Evolutionary conservation across 1,284 basidiomycete species (phyloP).

Genomic region (Ganoderma boninense): DNA sequence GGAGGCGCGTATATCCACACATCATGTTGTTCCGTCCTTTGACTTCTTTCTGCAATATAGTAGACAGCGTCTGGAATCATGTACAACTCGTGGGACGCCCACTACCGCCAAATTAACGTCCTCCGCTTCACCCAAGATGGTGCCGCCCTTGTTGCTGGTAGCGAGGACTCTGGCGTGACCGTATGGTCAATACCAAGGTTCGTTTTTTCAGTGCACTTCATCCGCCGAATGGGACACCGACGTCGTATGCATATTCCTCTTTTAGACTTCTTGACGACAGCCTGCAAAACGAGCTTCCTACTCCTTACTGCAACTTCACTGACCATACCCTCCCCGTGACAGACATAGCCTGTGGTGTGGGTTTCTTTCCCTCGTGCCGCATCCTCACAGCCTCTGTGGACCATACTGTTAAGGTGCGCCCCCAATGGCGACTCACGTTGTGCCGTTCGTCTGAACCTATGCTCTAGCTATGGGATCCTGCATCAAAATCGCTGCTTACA

Average conservation of each 20-base stretch:
- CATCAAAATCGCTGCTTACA: slow-evolving; percentile 79
- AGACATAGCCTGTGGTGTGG: slow-evolving; percentile 82
- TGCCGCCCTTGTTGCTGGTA: slow-evolving; percentile 83
- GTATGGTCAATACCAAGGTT: slow-evolving; percentile 91
- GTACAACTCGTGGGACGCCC: slow-evolving; percentile 92
- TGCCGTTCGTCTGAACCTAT: slow-evolving; percentile 20
- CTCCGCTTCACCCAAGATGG: slow-evolving; percentile 88
- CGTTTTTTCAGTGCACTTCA: slow-evolving; percentile 38
- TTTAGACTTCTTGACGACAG: slow-evolving; percentile 76
- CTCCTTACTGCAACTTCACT: slow-evolving; percentile 83
- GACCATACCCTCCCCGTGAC: slow-evolving; percentile 94
- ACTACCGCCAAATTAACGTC: slow-evolving; percentile 89
- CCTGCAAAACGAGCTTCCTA: slow-evolving; percentile 71
- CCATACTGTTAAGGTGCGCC: slow-evolving; percentile 87
- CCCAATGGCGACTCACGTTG: not conserved
- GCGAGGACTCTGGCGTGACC: slow-evolving; percentile 88
- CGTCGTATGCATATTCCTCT: not conserved
- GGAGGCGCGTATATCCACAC: slow-evolving; percentile 72
- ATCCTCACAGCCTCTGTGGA: slow-evolving; percentile 87
- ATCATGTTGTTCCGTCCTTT: slow-evolving; percentile 8
- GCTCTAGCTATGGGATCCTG: slow-evolving; percentile 83
- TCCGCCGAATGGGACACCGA: not conserved
- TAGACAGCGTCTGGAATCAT: slow-evolving; percentile 91
- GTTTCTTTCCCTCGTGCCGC: slow-evolving; percentile 80
- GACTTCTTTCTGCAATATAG: slow-evolving; percentile 36